These are phyloP conservation scores for Camelina sativa DNA, from an alignment of 345 rosid genomes.

Conservation along the genomic window DNA sequence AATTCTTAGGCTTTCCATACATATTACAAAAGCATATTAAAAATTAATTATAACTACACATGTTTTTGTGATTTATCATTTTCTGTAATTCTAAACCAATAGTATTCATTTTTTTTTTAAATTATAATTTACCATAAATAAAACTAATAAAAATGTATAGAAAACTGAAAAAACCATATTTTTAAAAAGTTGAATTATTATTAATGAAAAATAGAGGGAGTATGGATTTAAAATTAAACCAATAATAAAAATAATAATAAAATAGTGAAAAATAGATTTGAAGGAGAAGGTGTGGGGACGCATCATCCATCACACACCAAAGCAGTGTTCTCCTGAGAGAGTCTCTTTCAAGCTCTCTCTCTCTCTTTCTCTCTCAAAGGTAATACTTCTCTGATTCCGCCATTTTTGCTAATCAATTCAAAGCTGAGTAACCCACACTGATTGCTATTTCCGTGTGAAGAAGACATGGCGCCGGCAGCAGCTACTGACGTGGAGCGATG, in stretches of 20 bases:
- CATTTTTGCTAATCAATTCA: not conserved
- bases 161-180: too few relatives aligned
- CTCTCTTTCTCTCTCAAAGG: not conserved
- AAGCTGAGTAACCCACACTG: not conserved
- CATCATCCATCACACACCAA: not conserved
- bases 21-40: too few relatives aligned
- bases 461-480: conserved; percentile 42
- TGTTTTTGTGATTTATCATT: too few relatives aligned
- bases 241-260: not conserved
- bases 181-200: too few relatives aligned
- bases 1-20: too few relatives aligned
- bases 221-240: not conserved
- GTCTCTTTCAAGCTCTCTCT: not conserved
- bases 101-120: too few relatives aligned
- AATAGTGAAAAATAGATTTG: not conserved
- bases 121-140: too few relatives aligned
- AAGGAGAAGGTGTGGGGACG: not conserved
- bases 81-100: too few relatives aligned
- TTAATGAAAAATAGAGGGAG: too few relatives aligned
- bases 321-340: conserved; percentile 2
- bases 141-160: too few relatives aligned
- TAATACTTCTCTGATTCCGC: not conserved
- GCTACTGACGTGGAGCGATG: conserved; percentile 56
- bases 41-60: too few relatives aligned
- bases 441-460: conserved; percentile 14